phyloP scores from a whole-genome alignment of 768 basidiomycete genomes.

The Sporobolomyces phaffii region DNA sequence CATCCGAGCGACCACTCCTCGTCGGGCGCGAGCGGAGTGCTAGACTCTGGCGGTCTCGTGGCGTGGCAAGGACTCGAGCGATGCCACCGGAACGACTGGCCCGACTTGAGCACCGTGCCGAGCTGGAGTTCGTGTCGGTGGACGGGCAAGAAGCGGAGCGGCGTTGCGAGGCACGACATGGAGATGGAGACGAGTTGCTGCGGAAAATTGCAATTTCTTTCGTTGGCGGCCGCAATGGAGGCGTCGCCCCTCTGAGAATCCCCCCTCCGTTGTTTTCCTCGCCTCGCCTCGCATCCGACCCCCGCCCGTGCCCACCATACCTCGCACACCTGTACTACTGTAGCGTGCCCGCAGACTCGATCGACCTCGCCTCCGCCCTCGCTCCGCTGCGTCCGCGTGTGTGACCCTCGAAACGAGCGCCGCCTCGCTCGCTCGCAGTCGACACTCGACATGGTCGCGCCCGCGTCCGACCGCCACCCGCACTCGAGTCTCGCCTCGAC shows the following conservation, averaged over 20 bases:
- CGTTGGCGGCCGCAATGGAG: too few species aligned
- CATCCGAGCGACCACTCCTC: conserved; percentile 74
- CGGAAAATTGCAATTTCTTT: too few species aligned
- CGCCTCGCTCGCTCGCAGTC: background rate
- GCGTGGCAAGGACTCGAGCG: conserved; percentile 45
- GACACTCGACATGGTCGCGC: background rate
- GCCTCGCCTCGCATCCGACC: background rate
- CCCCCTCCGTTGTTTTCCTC: background rate
- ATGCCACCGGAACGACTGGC: conserved; percentile 81
- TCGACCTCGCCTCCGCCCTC: too few species aligned
- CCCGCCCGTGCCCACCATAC: background rate
- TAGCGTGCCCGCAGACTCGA: too few species aligned
- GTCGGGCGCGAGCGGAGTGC: background rate
- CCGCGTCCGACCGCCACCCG: background rate
- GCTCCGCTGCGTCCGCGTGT: too few species aligned
- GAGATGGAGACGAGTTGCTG: background rate
- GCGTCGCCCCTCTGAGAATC: background rate
- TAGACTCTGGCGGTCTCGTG: conserved; percentile 16
- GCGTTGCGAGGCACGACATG: conserved; percentile 41
- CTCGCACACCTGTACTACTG: too few species aligned
- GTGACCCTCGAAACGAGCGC: too few species aligned
- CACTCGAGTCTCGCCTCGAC: background rate
- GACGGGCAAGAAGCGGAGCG: conserved; percentile 60
- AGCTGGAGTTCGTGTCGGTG: conserved; percentile 68
- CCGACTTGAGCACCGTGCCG: conserved; percentile 68